Base-by-base conservation (phyloP, 345 rosid species). In the Linum trigynum region DNA sequence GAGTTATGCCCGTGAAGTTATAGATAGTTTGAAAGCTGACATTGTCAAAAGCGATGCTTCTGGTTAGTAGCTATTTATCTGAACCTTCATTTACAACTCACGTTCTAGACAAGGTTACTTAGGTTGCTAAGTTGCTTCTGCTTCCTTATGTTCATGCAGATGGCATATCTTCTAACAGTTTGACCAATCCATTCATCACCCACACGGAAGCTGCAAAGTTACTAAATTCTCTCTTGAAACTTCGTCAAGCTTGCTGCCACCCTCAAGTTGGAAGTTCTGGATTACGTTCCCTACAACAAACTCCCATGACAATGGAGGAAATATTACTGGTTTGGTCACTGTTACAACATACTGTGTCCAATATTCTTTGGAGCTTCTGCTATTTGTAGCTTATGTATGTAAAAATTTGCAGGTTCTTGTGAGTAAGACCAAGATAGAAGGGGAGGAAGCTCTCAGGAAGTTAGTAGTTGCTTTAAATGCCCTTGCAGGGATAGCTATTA, bases 221-320 rank as follows among this genome's bases (percentile, higher is more conserved):
- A 69, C 75, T 92, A 72, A 88, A 81, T 67, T 88, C 98, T 1
- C 97, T 92, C 69, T 81, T 92, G 84, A 92, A 90, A 77, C 92
- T 92, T 81, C 98, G 98, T 51, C 98, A 92, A 74, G 98, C 98
- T 73, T 92, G 98, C 75, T 92, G 98, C 79, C 97, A 92, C 70
- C 98, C 98, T 68, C 98, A 92, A 90, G 97, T 92, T 15, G 98
- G 98, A 75, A 90, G 94, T 70, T 92, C 89, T 67, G 97, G 98
- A 58, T 64, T 92, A 70, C 96, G 94, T 61, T 83, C 98, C 67
- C 69, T 90, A 79, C 98, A 92, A 61, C 97, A 92, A 63, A 71
- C 89, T 11, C 98, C 98, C 65, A 90, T 92, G 96, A 84, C 96
- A 23, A 92, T 92, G 98, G 96, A 88, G 69, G 97, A 92, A 77